Evolutionary conservation across 2,329 filamentous ascomycete species (phyloP).

Genomic region (Bretziella fagacearum): DNA sequence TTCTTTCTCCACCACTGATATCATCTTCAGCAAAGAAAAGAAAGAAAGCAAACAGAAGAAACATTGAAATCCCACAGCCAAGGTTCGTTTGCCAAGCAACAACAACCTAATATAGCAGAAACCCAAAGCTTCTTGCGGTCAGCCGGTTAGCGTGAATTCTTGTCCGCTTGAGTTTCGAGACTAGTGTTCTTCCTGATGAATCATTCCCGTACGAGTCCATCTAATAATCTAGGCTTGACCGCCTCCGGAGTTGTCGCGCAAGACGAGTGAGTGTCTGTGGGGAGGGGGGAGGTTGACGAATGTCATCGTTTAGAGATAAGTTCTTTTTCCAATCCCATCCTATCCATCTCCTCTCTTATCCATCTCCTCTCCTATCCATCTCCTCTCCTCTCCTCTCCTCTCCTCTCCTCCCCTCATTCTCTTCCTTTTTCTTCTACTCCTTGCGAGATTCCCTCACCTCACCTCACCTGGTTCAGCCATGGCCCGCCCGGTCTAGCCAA

Average conservation of each 20-base stretch:
- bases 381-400: too few species aligned
- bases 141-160: background rate
- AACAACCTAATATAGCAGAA: background rate
- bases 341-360: background rate
- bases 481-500: background rate
- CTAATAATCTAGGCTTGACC: background rate
- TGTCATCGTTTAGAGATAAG: too few species aligned
- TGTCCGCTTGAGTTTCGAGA: background rate
- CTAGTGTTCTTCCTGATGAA: background rate
- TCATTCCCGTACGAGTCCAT: background rate
- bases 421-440: too few species aligned
- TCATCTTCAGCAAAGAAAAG: too few species aligned
- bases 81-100: too few species aligned
- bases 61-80: too few species aligned
- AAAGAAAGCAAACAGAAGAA: too few species aligned
- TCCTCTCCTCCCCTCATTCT: too few species aligned
- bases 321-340: background rate
- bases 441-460: too few species aligned
- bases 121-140: constrained; percentile 1
- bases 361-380: background rate
- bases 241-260: background rate
- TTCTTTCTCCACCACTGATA: background rate
- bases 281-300: background rate
- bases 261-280: background rate
- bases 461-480: background rate